phyloP scores from a whole-genome alignment of 768 basidiomycete genomes.

The Boletus eberwhitei region DNA sequence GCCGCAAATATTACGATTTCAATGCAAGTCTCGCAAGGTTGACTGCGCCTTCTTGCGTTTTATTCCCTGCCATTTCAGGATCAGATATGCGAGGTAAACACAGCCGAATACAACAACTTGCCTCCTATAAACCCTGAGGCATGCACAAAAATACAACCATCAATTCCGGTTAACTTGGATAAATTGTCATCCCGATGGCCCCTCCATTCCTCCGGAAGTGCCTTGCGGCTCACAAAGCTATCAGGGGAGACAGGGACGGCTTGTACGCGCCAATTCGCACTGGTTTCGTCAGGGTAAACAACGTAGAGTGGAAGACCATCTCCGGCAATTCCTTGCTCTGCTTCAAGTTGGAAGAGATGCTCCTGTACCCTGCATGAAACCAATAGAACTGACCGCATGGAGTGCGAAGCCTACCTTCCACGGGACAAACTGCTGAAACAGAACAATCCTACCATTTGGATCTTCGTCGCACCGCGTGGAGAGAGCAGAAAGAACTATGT shows the following conservation, averaged over 20 bases:
- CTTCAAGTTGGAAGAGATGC: slow-evolving; percentile 87
- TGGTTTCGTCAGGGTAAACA: slow-evolving; percentile 83
- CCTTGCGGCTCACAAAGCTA: slow-evolving; percentile 88
- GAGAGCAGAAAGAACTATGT: slow-evolving; percentile 64
- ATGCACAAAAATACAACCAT: slow-evolving; percentile 88
- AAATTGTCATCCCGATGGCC: slow-evolving; percentile 85
- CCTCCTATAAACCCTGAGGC: slow-evolving; percentile 97
- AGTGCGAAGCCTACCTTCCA: slow-evolving; percentile 66
- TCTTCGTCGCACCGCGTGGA: slow-evolving; percentile 58
- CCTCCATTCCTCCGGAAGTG: slow-evolving; percentile 91
- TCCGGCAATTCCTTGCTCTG: slow-evolving; percentile 43
- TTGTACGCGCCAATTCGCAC: slow-evolving; percentile 83
- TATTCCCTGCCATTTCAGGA: slow-evolving; percentile 56
- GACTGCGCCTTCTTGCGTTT: slow-evolving; percentile 85
- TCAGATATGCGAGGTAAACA: slow-evolving; percentile 6
- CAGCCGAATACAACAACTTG: slow-evolving; percentile 30
- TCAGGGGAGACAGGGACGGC: slow-evolving; percentile 81
- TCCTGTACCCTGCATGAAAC: slow-evolving; percentile 46
- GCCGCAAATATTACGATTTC: slow-evolving; percentile 25
- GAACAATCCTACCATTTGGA: slow-evolving; percentile 69
- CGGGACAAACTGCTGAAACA: slow-evolving; percentile 77
- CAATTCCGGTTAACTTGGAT: slow-evolving; percentile 68
- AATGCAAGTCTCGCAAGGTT: slow-evolving; percentile 73
- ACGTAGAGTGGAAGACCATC: slow-evolving; percentile 71
- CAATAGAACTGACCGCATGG: not conserved